Evolutionary conservation across 345 rosid species (phyloP).

Genomic region (Turritis glabra): DNA sequence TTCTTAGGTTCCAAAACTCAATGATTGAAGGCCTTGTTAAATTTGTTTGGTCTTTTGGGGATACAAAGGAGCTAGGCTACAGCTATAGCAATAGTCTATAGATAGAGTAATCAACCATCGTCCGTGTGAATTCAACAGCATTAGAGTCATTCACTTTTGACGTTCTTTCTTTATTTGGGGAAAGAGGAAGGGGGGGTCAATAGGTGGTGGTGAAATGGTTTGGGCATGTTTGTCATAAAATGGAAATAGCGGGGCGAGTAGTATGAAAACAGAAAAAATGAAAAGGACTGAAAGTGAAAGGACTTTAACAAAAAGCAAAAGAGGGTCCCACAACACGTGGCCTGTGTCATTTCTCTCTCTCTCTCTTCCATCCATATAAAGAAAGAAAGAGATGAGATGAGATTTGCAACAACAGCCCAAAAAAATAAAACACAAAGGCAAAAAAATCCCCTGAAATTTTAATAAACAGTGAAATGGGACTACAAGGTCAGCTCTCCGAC

Average conservation of each 20-base stretch:
- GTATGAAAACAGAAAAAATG: neutral
- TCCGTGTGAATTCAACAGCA: constrained; percentile 7
- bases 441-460: too few relatives aligned
- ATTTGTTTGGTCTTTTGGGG: constrained; percentile 9
- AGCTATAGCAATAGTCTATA: too few relatives aligned
- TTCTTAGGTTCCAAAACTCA: constrained; percentile 8
- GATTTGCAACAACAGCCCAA: neutral
- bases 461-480: constrained; percentile 50
- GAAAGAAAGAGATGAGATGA: constrained; percentile 4
- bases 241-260: neutral
- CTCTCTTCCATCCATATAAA: constrained; percentile 18
- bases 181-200: too few relatives aligned
- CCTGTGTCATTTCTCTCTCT: constrained; percentile 23
- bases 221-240: neutral
- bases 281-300: constrained; percentile 29
- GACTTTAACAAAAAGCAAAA: constrained; percentile 10
- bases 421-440: neutral
- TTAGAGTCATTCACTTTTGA: neutral
- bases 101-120: neutral
- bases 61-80: constrained; percentile 8
- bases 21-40: neutral
- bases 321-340: constrained; percentile 41
- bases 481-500: constrained; percentile 65
- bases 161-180: neutral
- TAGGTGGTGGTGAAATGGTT: neutral